Base-by-base conservation (phyloP, 2,329 filamentous ascomycete genomes). In the Elsinoe batatas region DNA sequence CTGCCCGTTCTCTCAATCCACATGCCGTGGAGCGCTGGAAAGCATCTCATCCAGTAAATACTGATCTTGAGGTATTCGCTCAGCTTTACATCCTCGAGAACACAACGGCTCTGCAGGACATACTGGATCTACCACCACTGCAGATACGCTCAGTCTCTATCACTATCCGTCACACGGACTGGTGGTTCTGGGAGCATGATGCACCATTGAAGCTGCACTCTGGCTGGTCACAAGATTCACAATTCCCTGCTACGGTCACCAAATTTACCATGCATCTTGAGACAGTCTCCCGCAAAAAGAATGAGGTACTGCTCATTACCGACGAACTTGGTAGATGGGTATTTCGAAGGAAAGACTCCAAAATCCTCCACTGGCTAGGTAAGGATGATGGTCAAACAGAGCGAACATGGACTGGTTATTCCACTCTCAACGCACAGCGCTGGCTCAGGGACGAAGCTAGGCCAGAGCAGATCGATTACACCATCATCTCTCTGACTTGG, bases 181-280 rank as follows among this genome's bases (percentile, higher is more conserved):
- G 68, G 68, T 68, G 65, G 64, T 57, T 61, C 20, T 71, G 69
- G 69, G 69, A 71, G 58, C 36, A 47, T 11, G 63, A 68, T 18
- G 46, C 58, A 3, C 53, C 61, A 0, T 62, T 68, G 7, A 53
- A 53, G 4, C 63, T 71, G 3, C 20, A 61, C 7, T 58, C 60
- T 11, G 15, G 8, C 1, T 68, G 65, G 65, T 57, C 67, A 17
- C 15, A 33, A 17, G 11, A 46, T 11, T 46, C 55, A 43, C 38
- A 35, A 17, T 56, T 58, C 18, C 57, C 46, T 12, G 32, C 54
- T n/a, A 53, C 58, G 26, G 17, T 58, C 8, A 57, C 64, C 6
- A 68, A 72, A 46, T 61, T 80, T 2, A 62, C 64, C 20, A 65
- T 78, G 4, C 74, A 78, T 37, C 64, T 78, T 12, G 78, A 80